Evolutionary conservation across 176 grass and related monocot species (phyloP), one percentile per base, ranked within the genome.

Genomic region (Neostapfia colusana): DNA sequence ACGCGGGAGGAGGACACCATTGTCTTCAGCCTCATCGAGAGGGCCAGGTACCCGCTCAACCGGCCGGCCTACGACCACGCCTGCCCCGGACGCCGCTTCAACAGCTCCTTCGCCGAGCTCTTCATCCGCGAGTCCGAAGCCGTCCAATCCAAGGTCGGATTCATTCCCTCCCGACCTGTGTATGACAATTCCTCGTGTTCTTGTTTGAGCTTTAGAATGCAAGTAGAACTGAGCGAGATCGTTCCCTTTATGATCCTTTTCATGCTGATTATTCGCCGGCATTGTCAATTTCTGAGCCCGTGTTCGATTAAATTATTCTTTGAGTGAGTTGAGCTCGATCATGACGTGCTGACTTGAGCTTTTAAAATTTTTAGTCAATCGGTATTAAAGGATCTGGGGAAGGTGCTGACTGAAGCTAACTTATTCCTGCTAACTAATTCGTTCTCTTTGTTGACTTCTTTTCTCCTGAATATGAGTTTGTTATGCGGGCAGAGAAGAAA

Each of bases 21-120:
- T 39, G 79, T 93, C 51, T 88, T 93, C 86, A 90, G 91, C 75
- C 87, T 93, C 78, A 90, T 93, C 68, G 91, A 93, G 82, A 77
- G 91, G 87, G 70, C 91, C 16, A 90, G 38, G 40, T 85, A 88
- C 59, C 87, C 87, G 27, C 64, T 64, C 38, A 88, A 93, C 72
- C 35, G 55, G 20, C 87, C 85, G 27, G 69, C 64, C 20, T 90
- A 93, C 39, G 45, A 69, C 43, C 65, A 82, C 27, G 6, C 70
- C 26, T 81, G 40, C 38, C 65, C 55, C 34, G 12, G 35, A 13
- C 48, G 24, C 63, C 63, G 13, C 8, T 49, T 43, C 40, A 68
- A 72, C 54, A 48, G 34, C 10, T 82, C 91, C 5, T 86, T 90
- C 38, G 74, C 78, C 60, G 81, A 93, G 65, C 51, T 93, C 70